These are phyloP conservation scores for Thelonectria discophora DNA, from an alignment of 2,329 filamentous ascomycete species.

Conservation along the genomic window DNA sequence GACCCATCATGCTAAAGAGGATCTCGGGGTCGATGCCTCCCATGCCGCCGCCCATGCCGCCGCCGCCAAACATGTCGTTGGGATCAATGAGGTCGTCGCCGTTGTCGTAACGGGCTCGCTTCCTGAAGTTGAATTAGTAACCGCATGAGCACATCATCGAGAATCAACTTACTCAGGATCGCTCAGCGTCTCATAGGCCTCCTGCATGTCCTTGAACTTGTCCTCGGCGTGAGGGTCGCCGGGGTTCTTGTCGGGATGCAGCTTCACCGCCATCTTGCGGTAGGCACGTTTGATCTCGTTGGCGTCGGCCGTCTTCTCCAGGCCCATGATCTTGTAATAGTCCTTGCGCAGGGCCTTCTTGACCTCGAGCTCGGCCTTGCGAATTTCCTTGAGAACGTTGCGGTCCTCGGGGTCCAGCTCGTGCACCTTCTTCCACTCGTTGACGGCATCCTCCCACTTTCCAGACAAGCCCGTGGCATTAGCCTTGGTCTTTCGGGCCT, in stretches of 20 bases:
- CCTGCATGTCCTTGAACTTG: conserved; percentile 96
- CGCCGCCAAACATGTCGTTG: conserved; percentile 81
- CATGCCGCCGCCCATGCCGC: conserved; percentile 72
- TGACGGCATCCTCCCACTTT: conserved; percentile 90
- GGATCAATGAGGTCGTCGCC: conserved; percentile 92
- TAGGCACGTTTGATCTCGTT: conserved; percentile 96
- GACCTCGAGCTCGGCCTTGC: conserved; percentile 89
- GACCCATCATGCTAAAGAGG: conserved; percentile 85
- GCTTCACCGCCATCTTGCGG: conserved; percentile 89
- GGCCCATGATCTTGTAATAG: conserved; percentile 95
- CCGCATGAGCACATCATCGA: background rate
- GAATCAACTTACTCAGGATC: conserved; percentile 81
- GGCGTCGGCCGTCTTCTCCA: conserved; percentile 86
- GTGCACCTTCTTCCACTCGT: conserved; percentile 86
- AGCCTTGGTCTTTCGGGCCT: conserved; percentile 93
- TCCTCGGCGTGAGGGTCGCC: conserved; percentile 85
- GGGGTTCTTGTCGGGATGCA: conserved; percentile 98
- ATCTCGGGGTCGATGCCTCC: conserved; percentile 79
- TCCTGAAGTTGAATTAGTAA: conserved; percentile 64
- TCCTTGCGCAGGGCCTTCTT: conserved; percentile 99
- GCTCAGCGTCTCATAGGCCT: conserved; percentile 95
- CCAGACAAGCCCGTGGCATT: conserved; percentile 87
- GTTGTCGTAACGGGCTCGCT: conserved; percentile 89
- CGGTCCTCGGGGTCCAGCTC: conserved; percentile 86
- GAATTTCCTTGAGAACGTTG: conserved; percentile 82